These are phyloP conservation scores for Imleria badia DNA, from an alignment of 768 basidiomycete species.

Conservation along the genomic window DNA sequence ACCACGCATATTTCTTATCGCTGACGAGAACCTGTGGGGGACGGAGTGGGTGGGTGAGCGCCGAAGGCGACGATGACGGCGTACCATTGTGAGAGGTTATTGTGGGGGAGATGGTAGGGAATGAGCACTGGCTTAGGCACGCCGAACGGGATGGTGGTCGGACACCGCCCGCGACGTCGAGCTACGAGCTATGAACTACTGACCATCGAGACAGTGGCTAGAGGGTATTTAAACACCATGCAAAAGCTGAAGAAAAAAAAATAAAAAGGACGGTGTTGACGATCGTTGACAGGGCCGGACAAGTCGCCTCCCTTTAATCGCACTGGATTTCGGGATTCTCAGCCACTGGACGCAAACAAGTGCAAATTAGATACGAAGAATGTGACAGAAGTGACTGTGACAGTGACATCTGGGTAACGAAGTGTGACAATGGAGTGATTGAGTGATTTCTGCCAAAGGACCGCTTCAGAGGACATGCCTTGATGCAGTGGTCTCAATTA, in stretches of 20 bases:
- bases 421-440: not conserved
- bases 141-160: slow-evolving; percentile 39
- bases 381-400: slow-evolving; percentile 5
- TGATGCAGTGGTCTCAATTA: too few species aligned
- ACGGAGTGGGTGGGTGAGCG: not conserved
- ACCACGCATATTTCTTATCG: slow-evolving; percentile 84
- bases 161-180: slow-evolving; percentile 59
- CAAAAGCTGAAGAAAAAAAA: slow-evolving; percentile 28
- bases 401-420: slow-evolving; percentile 4
- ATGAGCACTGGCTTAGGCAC: slow-evolving; percentile 5
- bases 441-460: slow-evolving; percentile 35
- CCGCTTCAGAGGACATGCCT: not conserved
- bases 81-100: slow-evolving; percentile 43
- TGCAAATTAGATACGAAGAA: slow-evolving; percentile 7
- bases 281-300: slow-evolving; percentile 45
- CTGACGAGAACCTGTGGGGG: slow-evolving; percentile 61
- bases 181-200: slow-evolving; percentile 46
- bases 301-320: slow-evolving; percentile 28
- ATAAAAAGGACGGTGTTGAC: slow-evolving; percentile 46
- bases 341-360: slow-evolving; percentile 28
- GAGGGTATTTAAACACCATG: slow-evolving; percentile 48
- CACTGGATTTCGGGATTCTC: slow-evolving; percentile 12
- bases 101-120: not conserved
- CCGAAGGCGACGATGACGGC: slow-evolving; percentile 8
- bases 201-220: slow-evolving; percentile 28